phyloP scores from a whole-genome alignment of 148 eudicot species.

The Polygonum aviculare region DNA sequence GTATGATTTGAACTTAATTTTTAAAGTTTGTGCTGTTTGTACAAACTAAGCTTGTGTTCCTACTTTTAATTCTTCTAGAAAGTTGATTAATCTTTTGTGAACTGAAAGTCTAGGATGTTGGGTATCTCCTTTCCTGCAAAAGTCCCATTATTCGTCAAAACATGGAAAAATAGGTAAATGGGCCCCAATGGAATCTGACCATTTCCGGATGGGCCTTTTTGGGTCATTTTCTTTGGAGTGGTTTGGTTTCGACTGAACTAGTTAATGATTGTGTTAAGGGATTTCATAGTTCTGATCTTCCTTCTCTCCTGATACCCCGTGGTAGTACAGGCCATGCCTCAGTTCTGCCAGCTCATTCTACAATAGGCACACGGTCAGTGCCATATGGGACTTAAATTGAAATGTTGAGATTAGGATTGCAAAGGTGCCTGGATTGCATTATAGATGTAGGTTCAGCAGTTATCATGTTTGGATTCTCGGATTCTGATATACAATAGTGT shows the following conservation, averaged over 20 bases:
- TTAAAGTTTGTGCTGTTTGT: neutral
- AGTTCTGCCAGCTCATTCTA: neutral
- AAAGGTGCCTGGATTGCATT: too few species aligned
- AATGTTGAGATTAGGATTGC: too few species aligned
- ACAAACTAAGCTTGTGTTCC: neutral
- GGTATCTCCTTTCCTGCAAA: neutral
- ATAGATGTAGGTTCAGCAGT: too few species aligned
- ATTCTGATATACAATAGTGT: too few species aligned
- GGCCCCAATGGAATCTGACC: neutral
- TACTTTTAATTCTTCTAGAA: neutral
- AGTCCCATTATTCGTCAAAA: neutral
- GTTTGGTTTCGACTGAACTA: neutral
- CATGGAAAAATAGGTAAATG: neutral
- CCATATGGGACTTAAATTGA: too few species aligned
- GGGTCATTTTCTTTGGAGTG: neutral
- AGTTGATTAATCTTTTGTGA: neutral
- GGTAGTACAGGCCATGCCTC: neutral
- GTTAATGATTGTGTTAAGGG: neutral
- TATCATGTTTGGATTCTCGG: too few species aligned
- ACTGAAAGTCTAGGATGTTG: neutral
- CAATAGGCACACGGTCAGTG: too few species aligned
- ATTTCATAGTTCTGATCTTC: too few species aligned
- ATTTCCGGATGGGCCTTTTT: neutral
- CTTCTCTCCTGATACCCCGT: too few species aligned
- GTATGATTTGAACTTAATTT: constrained; percentile 32